Conservation (phyloP, 73 alveolate species). For the Blepharisma stoltei region DNA sequence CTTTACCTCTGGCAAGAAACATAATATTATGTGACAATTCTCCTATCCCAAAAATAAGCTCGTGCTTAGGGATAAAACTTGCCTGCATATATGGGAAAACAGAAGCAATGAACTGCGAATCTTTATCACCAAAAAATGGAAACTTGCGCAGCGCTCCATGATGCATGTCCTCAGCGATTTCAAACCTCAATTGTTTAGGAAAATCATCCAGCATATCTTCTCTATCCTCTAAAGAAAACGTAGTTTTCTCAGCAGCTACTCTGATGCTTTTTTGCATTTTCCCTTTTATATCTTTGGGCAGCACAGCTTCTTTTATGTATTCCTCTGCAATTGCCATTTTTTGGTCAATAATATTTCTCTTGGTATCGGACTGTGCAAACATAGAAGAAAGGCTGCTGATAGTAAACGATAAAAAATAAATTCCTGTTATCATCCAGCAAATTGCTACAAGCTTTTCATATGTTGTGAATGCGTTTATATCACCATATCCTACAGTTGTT, state of each 20-base stretch:
- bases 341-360: constrained; percentile 29
- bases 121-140: constrained; percentile 45
- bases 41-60: background rate
- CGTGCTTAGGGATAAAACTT: background rate
- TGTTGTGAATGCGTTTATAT: constrained; percentile 40
- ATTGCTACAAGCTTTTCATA: constrained; percentile 49
- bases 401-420: constrained; percentile 37
- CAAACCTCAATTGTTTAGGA: constrained; percentile 83
- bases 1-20: background rate
- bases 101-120: constrained; percentile 53
- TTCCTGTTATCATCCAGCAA: constrained; percentile 62
- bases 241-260: background rate
- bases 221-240: constrained; percentile 18
- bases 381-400: constrained; percentile 62
- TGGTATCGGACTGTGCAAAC: constrained; percentile 48
- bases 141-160: constrained; percentile 48
- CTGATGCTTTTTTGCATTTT: background rate
- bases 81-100: constrained; percentile 15
- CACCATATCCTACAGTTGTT: constrained; percentile 75
- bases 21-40: constrained; percentile 5
- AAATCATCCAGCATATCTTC: constrained; percentile 60
- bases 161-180: constrained; percentile 65
- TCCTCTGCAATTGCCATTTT: constrained; percentile 43
- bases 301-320: background rate
- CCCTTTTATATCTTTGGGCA: background rate